A percentile compares a stretch with the other conserved stretches of the same genome.
phyloP scores from a whole-genome alignment of 1,284 basidiomycete genomes.

The Fistulina hepatica region DNA sequence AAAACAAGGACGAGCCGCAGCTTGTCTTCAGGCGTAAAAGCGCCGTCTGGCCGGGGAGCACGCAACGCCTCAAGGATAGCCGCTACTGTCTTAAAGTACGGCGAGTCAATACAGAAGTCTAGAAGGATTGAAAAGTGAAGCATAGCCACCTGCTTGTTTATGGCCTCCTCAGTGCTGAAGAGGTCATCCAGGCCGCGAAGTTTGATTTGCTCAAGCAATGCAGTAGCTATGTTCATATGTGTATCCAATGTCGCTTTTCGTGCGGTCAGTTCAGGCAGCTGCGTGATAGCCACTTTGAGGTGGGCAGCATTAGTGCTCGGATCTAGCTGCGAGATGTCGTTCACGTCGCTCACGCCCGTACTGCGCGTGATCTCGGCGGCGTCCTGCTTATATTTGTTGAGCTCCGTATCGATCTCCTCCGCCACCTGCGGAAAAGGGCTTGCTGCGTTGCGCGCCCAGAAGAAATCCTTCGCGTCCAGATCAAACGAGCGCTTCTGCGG shows the following conservation, averaged over 20 bases:
- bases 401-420: slow-evolving; percentile 90
- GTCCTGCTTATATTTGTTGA: slow-evolving; percentile 93
- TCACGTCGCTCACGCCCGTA: slow-evolving; percentile 93
- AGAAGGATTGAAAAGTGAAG: neutral
- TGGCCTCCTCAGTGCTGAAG: slow-evolving; percentile 92
- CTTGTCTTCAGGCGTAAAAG: slow-evolving; percentile 76
- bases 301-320: slow-evolving; percentile 92
- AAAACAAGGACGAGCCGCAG: slow-evolving; percentile 90
- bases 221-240: slow-evolving; percentile 99
- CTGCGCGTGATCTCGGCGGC: slow-evolving; percentile 95
- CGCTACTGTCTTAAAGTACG: slow-evolving; percentile 48
- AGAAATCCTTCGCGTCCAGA: slow-evolving; percentile 97
- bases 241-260: slow-evolving; percentile 95
- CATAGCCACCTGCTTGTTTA: slow-evolving; percentile 60
- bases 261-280: slow-evolving; percentile 94
- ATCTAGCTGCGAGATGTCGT: slow-evolving; percentile 93
- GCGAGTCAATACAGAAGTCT: slow-evolving; percentile 1
- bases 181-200: slow-evolving; percentile 90
- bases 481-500: slow-evolving; percentile 87
- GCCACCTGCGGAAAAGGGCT: slow-evolving; percentile 98
- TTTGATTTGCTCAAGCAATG: slow-evolving; percentile 93
- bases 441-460: slow-evolving; percentile 95
- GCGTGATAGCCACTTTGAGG: slow-evolving; percentile 95
- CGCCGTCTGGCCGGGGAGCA: slow-evolving; percentile 49
- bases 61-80: slow-evolving; percentile 78